phyloP scores from a whole-genome alignment of 163 green algal species.

The Coccomyxa subellipsoidea region DNA sequence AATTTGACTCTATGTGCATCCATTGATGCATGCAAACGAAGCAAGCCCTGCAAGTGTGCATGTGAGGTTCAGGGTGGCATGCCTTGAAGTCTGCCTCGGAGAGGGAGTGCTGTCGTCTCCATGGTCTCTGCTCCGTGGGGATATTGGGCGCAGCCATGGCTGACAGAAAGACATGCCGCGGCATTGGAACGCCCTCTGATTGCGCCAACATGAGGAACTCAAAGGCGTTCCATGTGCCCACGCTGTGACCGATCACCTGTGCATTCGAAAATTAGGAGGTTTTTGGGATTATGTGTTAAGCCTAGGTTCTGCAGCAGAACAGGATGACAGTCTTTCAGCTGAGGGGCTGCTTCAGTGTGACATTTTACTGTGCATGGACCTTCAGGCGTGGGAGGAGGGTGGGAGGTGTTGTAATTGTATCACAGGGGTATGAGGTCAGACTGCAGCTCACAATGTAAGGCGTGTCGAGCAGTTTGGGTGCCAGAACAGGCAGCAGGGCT shows the following conservation, averaged over 20 bases:
- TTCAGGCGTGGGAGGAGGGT: not conserved
- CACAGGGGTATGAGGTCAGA: not conserved
- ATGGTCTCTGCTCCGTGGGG: constrained; percentile 60
- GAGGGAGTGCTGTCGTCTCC: constrained; percentile 66
- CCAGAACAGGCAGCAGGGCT: constrained; percentile 51
- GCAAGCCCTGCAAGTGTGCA: not conserved
- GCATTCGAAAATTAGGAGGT: too few relatives aligned
- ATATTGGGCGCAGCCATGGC: constrained; percentile 77
- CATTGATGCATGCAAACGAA: constrained; percentile 2
- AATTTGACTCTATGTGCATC: too few relatives aligned
- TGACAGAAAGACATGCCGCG: constrained; percentile 61
- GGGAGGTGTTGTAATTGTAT: not conserved
- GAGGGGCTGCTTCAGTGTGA: too few relatives aligned
- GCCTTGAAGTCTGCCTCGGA: constrained; percentile 74
- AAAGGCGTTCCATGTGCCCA: constrained; percentile 78
- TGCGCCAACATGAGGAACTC: constrained; percentile 58
- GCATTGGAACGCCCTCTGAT: constrained; percentile 51
- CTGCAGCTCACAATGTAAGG: constrained; percentile 40
- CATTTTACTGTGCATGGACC: too few relatives aligned
- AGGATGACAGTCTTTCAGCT: not conserved
- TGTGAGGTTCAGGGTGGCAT: not conserved
- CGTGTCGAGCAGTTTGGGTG: constrained; percentile 28
- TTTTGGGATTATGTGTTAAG: too few relatives aligned
- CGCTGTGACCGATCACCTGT: constrained; percentile 74
- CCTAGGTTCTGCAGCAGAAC: too few relatives aligned